phyloP scores from a whole-genome alignment of 192 early-diverging fungal species.

The Borealophlyctis nickersoniae region DNA sequence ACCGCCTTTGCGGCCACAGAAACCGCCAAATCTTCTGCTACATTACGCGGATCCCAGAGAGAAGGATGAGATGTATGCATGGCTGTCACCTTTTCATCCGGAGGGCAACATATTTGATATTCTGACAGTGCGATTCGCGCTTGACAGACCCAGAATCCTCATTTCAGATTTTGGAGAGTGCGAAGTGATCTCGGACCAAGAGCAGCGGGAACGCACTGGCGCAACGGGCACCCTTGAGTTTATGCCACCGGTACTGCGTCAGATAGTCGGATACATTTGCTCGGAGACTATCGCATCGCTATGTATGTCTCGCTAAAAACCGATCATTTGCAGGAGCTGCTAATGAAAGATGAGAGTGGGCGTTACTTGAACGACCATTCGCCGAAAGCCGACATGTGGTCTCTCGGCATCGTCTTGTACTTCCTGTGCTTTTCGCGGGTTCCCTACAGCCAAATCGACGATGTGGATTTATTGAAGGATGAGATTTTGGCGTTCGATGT shows the following conservation, averaged over 20 bases:
- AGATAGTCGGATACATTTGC: too few species aligned
- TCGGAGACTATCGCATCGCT: too few species aligned
- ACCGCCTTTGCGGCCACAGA: constrained; percentile 32
- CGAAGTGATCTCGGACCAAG: constrained; percentile 70
- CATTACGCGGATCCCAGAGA: constrained; percentile 58
- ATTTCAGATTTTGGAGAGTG: constrained; percentile 98
- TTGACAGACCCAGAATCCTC: constrained; percentile 75
- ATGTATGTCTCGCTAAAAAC: too few species aligned
- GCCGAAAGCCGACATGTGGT: constrained; percentile 91
- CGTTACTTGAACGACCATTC: constrained; percentile 75
- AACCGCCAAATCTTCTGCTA: constrained; percentile 88
- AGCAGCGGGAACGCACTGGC: constrained; percentile 75
- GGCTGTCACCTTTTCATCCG: too few species aligned
- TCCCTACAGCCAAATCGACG: constrained; percentile 81
- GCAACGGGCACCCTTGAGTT: constrained; percentile 85
- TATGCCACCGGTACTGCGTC: too few species aligned
- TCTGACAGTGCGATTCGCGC: too few species aligned
- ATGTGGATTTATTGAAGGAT: constrained; percentile 77
- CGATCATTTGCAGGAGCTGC: constrained; percentile 38
- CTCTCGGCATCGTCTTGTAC: constrained; percentile 89
- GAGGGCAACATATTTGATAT: too few species aligned
- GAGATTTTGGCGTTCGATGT: constrained; percentile 71
- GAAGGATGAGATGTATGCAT: constrained; percentile 32
- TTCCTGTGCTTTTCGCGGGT: constrained; percentile 84
- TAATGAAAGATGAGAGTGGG: constrained; percentile 57